Percentiles rank a stretch among this genome's conserved stretches.
Evolutionary conservation across 129 eudicot genomes (phyloP).

Genomic region (Saussurea involucrata): DNA sequence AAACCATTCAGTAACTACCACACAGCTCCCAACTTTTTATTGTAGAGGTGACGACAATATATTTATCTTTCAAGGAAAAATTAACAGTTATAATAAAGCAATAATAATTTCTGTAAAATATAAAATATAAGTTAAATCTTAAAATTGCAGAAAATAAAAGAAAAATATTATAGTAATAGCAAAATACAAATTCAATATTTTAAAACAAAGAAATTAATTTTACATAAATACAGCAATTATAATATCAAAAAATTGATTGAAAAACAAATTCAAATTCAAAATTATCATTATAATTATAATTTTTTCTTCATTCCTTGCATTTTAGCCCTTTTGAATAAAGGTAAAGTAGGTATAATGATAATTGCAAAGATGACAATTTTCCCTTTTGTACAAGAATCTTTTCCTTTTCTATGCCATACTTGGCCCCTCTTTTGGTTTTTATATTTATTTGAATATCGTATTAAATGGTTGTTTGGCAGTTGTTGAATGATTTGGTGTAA

Average conservation of each 20-base stretch:
- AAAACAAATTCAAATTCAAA: background rate
- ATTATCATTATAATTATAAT: background rate
- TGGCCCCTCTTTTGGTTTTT: constrained; percentile 20
- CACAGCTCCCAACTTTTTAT: background rate
- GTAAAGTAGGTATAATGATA: constrained; percentile 41
- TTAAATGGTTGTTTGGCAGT: too few relatives aligned
- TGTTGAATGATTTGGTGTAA: too few relatives aligned
- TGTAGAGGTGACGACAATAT: background rate
- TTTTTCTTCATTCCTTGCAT: background rate
- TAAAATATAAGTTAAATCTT: too few relatives aligned
- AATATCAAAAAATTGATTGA: too few relatives aligned
- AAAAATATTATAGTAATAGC: too few relatives aligned
- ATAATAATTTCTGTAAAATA: background rate
- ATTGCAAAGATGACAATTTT: constrained; percentile 36
- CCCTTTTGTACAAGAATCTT: constrained; percentile 34
- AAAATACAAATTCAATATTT: too few relatives aligned
- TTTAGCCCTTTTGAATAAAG: constrained; percentile 29
- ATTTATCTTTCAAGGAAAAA: background rate
- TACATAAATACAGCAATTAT: background rate
- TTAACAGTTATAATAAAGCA: too few relatives aligned
- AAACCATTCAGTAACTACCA: too few relatives aligned
- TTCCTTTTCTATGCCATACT: constrained; percentile 27
- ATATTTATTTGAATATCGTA: background rate
- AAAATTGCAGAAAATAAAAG: too few relatives aligned
- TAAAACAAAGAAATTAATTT: too few relatives aligned